Evolutionary conservation across 1,284 basidiomycete genomes (phyloP).

Genomic region (Omphalotus olearius): DNA sequence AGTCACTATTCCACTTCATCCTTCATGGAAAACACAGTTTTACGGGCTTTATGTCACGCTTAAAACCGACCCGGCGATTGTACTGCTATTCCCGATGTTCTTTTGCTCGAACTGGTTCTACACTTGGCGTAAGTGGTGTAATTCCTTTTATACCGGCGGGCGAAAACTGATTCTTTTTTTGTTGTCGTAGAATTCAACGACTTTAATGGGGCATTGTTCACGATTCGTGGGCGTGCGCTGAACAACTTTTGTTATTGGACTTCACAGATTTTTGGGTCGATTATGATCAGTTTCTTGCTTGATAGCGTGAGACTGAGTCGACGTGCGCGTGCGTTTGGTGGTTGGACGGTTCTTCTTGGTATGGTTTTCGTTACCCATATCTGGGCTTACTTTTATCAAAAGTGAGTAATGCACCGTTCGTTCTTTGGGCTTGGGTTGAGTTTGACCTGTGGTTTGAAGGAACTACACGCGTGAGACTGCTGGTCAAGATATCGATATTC

Average conservation of each 20-base stretch:
- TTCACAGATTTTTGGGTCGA: constrained; percentile 60
- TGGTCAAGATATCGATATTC: constrained; percentile 48
- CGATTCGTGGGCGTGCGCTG: constrained; percentile 46
- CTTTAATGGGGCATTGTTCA: constrained; percentile 20
- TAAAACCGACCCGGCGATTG: constrained; percentile 28
- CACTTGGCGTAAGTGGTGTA: constrained; percentile 16
- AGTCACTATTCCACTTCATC: constrained; percentile 53
- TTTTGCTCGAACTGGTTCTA: constrained; percentile 27
- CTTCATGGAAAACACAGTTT: constrained; percentile 53
- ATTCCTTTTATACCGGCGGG: background rate
- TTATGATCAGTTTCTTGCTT: constrained; percentile 59
- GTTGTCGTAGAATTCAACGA: constrained; percentile 13
- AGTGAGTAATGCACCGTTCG: constrained; percentile 38
- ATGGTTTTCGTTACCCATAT: constrained; percentile 65
- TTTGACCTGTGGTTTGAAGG: constrained; percentile 28
- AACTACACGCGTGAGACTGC: constrained; percentile 54
- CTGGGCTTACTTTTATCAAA: constrained; percentile 70
- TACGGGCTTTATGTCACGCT: constrained; percentile 42
- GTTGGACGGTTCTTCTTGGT: constrained; percentile 53
- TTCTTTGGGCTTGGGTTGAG: background rate
- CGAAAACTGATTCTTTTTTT: too few relatives aligned
- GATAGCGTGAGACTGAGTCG: constrained; percentile 51
- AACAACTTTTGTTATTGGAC: constrained; percentile 72
- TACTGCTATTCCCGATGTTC: constrained; percentile 26
- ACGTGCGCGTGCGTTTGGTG: constrained; percentile 58